phyloP scores from a whole-genome alignment of 768 basidiomycete genomes.

The Mycena galopus region DNA sequence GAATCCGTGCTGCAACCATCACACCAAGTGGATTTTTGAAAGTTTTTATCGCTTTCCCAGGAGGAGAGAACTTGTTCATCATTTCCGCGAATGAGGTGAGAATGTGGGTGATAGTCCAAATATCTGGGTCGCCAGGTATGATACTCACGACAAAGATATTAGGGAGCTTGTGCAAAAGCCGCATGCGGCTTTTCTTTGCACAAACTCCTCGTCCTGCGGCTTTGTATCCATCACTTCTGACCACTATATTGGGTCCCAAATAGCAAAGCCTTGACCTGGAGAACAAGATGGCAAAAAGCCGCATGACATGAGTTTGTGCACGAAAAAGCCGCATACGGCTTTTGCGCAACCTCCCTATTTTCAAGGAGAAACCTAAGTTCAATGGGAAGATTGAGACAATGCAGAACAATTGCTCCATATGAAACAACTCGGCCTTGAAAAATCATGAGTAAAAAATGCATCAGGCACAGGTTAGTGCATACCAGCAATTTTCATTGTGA shows the following conservation, averaged over 20 bases:
- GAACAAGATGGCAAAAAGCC: no score
- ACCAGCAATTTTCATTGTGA: slow-evolving; percentile 38
- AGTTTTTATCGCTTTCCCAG: slow-evolving; percentile 3
- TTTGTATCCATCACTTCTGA: no score
- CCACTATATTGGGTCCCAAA: no score
- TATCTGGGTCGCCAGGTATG: slow-evolving; percentile 33
- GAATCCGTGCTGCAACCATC: slow-evolving; percentile 17
- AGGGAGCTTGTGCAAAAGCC: no score
- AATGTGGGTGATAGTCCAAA: slow-evolving; percentile 32
- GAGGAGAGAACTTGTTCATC: slow-evolving; percentile 14
- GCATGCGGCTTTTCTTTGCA: no score
- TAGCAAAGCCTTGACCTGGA: no score
- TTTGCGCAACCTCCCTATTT: no score
- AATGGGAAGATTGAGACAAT: slow-evolving; percentile 35
- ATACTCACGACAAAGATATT: slow-evolving; percentile 32
- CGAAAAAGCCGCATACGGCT: no score
- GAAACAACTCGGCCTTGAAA: slow-evolving; percentile 33
- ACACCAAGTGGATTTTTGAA: slow-evolving; percentile 21
- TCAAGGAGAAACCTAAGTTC: slow-evolving; percentile 29
- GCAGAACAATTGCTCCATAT: slow-evolving; percentile 20
- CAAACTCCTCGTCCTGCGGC: no score
- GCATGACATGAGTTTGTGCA: no score
- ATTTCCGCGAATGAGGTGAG: slow-evolving; percentile 25
- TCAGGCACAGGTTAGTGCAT: neutral
- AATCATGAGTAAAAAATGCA: neutral